Evolutionary conservation across 106 monocot species (phyloP).

Genomic region (Allium fistulosum): DNA sequence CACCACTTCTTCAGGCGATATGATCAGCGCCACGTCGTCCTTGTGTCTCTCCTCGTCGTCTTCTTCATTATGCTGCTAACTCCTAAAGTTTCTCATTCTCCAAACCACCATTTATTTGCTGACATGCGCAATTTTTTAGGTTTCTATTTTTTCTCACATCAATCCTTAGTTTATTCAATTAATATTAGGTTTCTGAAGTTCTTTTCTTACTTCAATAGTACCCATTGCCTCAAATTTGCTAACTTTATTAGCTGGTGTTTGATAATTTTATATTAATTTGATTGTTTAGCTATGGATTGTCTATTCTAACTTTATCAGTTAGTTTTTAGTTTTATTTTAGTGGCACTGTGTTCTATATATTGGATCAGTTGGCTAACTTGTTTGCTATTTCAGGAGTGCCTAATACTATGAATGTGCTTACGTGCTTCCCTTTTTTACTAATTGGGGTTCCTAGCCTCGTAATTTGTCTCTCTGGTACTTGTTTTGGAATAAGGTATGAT

Average conservation of each 20-base stretch:
- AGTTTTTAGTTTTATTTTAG: neutral
- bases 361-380: too few relatives aligned
- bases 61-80: conserved; percentile 43
- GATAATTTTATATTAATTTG: too few relatives aligned
- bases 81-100: conserved; percentile 55
- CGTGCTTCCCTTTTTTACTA: conserved; percentile 68
- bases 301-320: too few relatives aligned
- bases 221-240: neutral
- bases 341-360: too few relatives aligned
- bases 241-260: too few relatives aligned
- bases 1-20: conserved; percentile 26
- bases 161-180: too few relatives aligned
- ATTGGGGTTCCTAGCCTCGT: conserved; percentile 76
- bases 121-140: conserved; percentile 90
- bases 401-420: conserved; percentile 84
- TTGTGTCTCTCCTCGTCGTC: conserved; percentile 13
- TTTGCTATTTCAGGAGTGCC: conserved; percentile 49
- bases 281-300: too few relatives aligned
- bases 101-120: conserved; percentile 68
- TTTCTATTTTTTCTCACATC: neutral
- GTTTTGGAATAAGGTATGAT: conserved; percentile 62
- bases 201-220: neutral
- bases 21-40: conserved; percentile 15
- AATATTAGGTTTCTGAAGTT: neutral
- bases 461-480: conserved; percentile 61